Conservation (phyloP, 2,329 filamentous ascomycete species). For the Colletotrichum lentis region DNA sequence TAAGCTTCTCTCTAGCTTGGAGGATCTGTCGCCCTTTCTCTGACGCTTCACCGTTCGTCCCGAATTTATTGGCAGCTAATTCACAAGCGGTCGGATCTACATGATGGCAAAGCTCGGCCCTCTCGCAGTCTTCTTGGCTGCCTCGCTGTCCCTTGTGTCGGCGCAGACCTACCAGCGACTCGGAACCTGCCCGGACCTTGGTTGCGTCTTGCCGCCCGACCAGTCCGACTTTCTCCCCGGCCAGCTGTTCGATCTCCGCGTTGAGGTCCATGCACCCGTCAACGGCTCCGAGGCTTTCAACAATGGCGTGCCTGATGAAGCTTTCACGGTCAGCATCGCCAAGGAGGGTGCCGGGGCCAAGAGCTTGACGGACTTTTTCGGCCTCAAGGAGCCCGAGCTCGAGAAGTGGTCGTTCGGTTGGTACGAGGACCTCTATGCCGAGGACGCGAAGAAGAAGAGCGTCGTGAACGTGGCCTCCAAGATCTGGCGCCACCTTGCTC, state of each 20-base stretch:
- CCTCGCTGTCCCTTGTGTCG: conserved; percentile 52
- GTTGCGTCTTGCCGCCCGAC: conserved; percentile 68
- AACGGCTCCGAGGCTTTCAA: conserved; percentile 84
- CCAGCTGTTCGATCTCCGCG: conserved; percentile 83
- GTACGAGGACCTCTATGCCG: conserved; percentile 84
- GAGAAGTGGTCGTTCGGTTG: conserved; percentile 87
- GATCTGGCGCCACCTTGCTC: conserved; percentile 76
- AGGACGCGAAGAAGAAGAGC: conserved; percentile 73
- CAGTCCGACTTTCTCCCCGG: conserved; percentile 83
- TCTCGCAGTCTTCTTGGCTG: conserved; percentile 47
- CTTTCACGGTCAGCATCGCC: conserved; percentile 77
- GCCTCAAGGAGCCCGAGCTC: conserved; percentile 76
- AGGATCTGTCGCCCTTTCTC: neutral
- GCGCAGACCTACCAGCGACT: conserved; percentile 69
- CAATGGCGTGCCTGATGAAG: conserved; percentile 72
- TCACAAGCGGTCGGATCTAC: conserved; percentile 25
- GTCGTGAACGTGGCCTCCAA: conserved; percentile 83
- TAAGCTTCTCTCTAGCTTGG: conserved; percentile 15
- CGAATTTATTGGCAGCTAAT: conserved; percentile 26
- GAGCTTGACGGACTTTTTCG: conserved; percentile 72
- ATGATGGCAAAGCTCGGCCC: conserved; percentile 52
- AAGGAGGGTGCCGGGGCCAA: conserved; percentile 66
- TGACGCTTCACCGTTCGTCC: conserved; percentile 25
- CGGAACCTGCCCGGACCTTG: conserved; percentile 66
- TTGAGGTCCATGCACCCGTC: conserved; percentile 81